Evolutionary conservation across 192 early-diverging fungal genomes (phyloP).

Genomic region (Haplosporangium gracile): DNA sequence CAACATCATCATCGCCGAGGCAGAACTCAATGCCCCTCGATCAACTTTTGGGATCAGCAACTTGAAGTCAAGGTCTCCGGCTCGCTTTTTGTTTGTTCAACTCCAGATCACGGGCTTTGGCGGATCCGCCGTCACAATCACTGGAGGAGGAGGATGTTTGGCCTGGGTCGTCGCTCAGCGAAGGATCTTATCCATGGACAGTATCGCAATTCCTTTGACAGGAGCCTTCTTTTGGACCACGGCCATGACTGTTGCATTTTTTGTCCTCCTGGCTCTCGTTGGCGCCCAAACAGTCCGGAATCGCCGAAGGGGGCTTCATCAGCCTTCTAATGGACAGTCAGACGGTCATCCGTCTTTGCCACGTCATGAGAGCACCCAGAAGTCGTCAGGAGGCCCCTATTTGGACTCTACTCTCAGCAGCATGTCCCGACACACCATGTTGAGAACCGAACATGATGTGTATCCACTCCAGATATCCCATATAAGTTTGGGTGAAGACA

Average conservation of each 20-base stretch:
- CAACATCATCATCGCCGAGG: constrained; percentile 51
- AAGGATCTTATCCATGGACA: constrained; percentile 13
- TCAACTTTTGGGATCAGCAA: constrained; percentile 42
- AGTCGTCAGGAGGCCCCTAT: constrained; percentile 3
- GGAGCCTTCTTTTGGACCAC: constrained; percentile 44
- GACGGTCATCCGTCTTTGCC: neutral
- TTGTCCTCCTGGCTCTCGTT: constrained; percentile 19
- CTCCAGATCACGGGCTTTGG: constrained; percentile 44
- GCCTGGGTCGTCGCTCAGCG: constrained; percentile 30
- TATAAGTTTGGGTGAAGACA: constrained; percentile 11
- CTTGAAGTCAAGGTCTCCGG: constrained; percentile 32
- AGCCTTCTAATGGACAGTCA: neutral
- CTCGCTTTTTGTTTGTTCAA: constrained; percentile 42
- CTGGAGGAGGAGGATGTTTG: constrained; percentile 23
- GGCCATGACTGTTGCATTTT: constrained; percentile 27
- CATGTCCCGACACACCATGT: neutral
- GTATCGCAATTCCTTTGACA: constrained; percentile 3
- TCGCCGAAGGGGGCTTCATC: constrained; percentile 16
- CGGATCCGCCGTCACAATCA: constrained; percentile 24
- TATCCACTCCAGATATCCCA: constrained; percentile 13
- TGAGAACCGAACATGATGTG: constrained; percentile 16
- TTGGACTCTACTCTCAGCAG: neutral
- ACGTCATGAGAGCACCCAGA: neutral
- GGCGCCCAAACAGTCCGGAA: constrained; percentile 24
- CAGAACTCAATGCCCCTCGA: constrained; percentile 41